Evolutionary conservation across 129 eudicot species (phyloP).

Genomic region (Artemisia tridentata): DNA sequence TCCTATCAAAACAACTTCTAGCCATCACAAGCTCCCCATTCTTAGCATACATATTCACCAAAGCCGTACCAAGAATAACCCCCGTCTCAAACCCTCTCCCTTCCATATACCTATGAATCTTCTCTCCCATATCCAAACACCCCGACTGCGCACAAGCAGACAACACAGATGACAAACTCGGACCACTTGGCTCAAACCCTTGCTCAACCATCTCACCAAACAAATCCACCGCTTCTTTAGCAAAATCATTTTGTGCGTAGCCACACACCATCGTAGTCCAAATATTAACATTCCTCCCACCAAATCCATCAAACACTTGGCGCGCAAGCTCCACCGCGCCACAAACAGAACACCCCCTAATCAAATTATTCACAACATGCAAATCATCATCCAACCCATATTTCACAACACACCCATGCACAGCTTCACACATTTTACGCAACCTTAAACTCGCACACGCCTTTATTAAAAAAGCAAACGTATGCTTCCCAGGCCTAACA

Average conservation of each 20-base stretch:
- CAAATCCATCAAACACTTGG: slow-evolving; percentile 56
- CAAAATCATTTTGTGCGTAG: slow-evolving; percentile 52
- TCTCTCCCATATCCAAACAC: slow-evolving; percentile 61
- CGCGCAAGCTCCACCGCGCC: slow-evolving; percentile 49
- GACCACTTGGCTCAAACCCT: slow-evolving; percentile 63
- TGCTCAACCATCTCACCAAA: slow-evolving; percentile 48
- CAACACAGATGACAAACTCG: slow-evolving; percentile 63
- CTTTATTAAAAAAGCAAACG: slow-evolving; percentile 75
- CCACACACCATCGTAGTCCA: slow-evolving; percentile 92
- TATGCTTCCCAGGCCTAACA: slow-evolving; percentile 65
- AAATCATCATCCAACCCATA: slow-evolving; percentile 58
- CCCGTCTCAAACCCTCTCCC: slow-evolving; percentile 47
- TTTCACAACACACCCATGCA: slow-evolving; percentile 53
- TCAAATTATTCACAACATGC: slow-evolving; percentile 65
- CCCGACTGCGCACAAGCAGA: slow-evolving; percentile 85
- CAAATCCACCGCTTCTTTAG: slow-evolving; percentile 47
- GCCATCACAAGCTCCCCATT: slow-evolving; percentile 65
- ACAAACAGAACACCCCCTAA: slow-evolving; percentile 52
- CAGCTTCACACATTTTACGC: slow-evolving; percentile 37
- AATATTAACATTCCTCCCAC: slow-evolving; percentile 49
- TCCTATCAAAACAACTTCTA: slow-evolving; percentile 40
- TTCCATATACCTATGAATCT: slow-evolving; percentile 52
- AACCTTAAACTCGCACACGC: slow-evolving; percentile 45
- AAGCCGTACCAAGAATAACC: slow-evolving; percentile 77
- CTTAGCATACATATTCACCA: slow-evolving; percentile 86